Conservation (phyloP, 495 filamentous ascomycete species). For the Xylaria intraflava region DNA sequence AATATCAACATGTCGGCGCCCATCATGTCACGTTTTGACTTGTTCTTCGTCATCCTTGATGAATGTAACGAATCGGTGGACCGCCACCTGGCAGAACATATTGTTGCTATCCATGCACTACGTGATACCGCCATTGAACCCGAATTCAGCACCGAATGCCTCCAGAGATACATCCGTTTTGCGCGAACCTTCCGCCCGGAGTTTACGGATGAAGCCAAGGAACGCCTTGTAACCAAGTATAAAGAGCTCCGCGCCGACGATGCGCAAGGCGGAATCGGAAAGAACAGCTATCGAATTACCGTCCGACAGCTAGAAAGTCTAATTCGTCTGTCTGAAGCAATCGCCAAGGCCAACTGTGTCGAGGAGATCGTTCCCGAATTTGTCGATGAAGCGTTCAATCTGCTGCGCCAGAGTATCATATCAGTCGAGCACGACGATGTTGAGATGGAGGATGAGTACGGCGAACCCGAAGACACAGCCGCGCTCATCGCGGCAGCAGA, state of each 20-base stretch:
- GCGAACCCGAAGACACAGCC: constrained; percentile 32
- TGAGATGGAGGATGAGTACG: constrained; percentile 82
- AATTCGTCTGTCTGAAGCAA: constrained; percentile 89
- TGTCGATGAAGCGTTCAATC: constrained; percentile 82
- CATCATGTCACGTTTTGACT: constrained; percentile 98
- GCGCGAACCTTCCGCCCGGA: constrained; percentile 90
- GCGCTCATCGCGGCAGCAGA: constrained; percentile 34
- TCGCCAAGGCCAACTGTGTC: constrained; percentile 94
- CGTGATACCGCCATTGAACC: constrained; percentile 85
- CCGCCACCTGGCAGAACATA: constrained; percentile 85
- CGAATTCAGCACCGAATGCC: constrained; percentile 91
- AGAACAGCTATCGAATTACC: constrained; percentile 94
- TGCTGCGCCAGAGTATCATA: constrained; percentile 90
- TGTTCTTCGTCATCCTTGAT: constrained; percentile 98
- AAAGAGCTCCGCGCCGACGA: constrained; percentile 94
- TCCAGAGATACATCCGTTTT: constrained; percentile 96
- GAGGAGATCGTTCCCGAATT: constrained; percentile 80
- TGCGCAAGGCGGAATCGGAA: constrained; percentile 84
- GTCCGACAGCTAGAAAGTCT: constrained; percentile 93
- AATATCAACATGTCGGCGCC: constrained; percentile 98
- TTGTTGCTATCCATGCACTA: constrained; percentile 88
- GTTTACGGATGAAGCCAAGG: constrained; percentile 82
- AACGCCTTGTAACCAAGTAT: constrained; percentile 82
- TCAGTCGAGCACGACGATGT: constrained; percentile 97
- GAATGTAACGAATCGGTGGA: constrained; percentile 92